These are phyloP conservation scores for Craspedostauros australis DNA, from an alignment of 108 stramenopile species.

Conservation along the genomic window DNA sequence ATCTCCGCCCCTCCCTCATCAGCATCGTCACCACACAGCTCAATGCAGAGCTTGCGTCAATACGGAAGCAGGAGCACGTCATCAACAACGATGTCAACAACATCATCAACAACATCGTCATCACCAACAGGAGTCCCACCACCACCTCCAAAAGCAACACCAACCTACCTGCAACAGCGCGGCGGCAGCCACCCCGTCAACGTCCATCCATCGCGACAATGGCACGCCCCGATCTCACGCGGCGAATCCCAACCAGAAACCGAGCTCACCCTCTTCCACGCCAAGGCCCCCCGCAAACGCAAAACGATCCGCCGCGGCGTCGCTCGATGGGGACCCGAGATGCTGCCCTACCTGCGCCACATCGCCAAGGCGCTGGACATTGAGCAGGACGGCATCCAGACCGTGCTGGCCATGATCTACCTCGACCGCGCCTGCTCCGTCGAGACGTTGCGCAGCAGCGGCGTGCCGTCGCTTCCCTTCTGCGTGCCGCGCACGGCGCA, in stretches of 20 bases:
- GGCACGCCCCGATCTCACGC: conserved; percentile 22
- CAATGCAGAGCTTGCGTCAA: no score
- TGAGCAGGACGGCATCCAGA: conserved; percentile 10
- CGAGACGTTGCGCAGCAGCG: conserved; percentile 30
- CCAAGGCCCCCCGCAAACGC: conserved; percentile 10
- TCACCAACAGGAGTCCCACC: background rate
- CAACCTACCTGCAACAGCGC: no score
- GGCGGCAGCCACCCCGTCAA: conserved; percentile 10
- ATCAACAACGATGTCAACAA: background rate
- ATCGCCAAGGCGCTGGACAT: conserved; percentile 11
- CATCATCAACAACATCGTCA: background rate
- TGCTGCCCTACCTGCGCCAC: conserved; percentile 23
- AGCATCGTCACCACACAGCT: no score
- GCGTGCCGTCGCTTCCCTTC: conserved; percentile 29
- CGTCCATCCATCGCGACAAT: conserved; percentile 17
- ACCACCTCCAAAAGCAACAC: no score
- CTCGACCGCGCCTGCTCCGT: conserved; percentile 46
- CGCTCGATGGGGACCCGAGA: conserved; percentile 36
- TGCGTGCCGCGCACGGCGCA: conserved; percentile 38
- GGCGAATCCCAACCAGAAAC: no score
- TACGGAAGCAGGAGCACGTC: conserved; percentile 1
- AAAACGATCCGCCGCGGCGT: conserved; percentile 8
- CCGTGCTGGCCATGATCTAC: conserved; percentile 38
- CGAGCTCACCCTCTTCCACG: conserved; percentile 33
- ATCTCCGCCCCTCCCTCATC: no score